Base-by-base conservation (phyloP, 495 filamentous ascomycete genomes). In the Poronia punctata region DNA sequence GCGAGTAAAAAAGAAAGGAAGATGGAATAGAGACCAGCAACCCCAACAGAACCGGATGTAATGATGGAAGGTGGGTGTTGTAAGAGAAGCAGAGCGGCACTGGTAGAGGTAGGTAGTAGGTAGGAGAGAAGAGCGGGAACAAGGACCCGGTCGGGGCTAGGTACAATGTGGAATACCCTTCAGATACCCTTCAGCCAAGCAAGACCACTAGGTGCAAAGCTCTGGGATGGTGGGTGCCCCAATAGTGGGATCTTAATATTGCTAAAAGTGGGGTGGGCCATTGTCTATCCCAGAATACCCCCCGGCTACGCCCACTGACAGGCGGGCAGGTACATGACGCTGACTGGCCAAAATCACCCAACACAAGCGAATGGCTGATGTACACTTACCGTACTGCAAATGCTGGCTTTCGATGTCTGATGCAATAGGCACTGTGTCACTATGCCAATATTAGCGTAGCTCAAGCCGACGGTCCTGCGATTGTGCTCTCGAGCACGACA, bases 161-260 rank as follows among this genome's bases (percentile, higher is more conserved):
- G 47, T 33, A 46, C 20, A 17, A 22, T 17, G 43, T 21, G 35
- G 42, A 12, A 27, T 6, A 35, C 7, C 30, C 40, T 35, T 3
- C 19, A 16, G 24, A n/a, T 40, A 42, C 41, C 48, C 40, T 43
- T 45, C 38, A 44, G 43, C 45, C 38, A 46, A 45, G 44, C 49
- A 50, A 26, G 16, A 24, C 18, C 32, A 9, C 42, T 38, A 33
- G 25, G 25, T 24, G 27, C 42, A 38, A n/a, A 44, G 32, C 40
- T 36, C 22, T 35, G 32, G 30, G 45, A 49, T 49, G 51, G 49
- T 56, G 46, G 46, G 44, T 48, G 34, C 43, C 47, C 55, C 55
- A 58, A 58, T 58, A 53, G 52, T 55, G 49, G 40, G 45, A 56
- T 50, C 46, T 27, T 36, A 55, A 56, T 56, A 55, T 58, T 55